A percentile compares a stretch with the other conserved stretches of the same genome.
Conservation (phyloP, 2,329 filamentous ascomycete species). For the Aspergillus sp. region DNA sequence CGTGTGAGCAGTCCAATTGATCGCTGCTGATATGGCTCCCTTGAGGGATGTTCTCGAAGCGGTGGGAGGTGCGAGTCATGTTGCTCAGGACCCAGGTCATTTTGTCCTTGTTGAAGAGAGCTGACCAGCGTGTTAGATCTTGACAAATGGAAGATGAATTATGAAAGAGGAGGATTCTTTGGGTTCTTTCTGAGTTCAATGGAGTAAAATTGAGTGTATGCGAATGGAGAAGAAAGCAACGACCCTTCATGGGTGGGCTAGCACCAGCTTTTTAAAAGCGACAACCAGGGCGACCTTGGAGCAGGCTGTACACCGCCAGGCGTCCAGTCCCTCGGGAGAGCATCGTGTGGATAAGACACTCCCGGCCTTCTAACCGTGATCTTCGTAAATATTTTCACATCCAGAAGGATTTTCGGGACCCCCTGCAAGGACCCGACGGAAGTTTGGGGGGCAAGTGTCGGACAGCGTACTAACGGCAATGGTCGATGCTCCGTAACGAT, state of each 20-base stretch:
- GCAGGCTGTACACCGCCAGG: constrained; percentile 19
- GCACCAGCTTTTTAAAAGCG: constrained; percentile 14
- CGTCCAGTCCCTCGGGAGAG: constrained; percentile 15
- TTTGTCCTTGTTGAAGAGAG: neutral
- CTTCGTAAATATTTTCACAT: constrained; percentile 10
- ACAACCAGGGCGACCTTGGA: neutral
- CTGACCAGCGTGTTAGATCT: neutral
- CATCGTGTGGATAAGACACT: constrained; percentile 17
- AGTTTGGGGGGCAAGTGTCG: constrained; percentile 12
- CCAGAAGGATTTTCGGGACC: constrained; percentile 9
- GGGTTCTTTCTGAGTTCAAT: neutral
- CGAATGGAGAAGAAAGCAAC: neutral
- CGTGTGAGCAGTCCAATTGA: constrained; percentile 13
- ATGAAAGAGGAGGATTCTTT: neutral
- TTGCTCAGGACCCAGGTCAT: constrained; percentile 1
- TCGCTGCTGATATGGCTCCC: neutral
- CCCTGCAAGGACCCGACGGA: constrained; percentile 25
- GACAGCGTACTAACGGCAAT: constrained; percentile 15
- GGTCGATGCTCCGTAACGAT: neutral
- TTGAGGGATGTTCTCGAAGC: neutral
- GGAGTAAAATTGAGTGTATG: neutral
- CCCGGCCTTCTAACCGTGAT: constrained; percentile 8
- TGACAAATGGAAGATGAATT: neutral
- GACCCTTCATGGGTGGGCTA: constrained; percentile 1
- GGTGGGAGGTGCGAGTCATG: neutral